A percentile compares a stretch with the other conserved stretches of the same genome.
Conservation (phyloP, 352 stramenopile species). For the Phytophthora pistaciae region DNA sequence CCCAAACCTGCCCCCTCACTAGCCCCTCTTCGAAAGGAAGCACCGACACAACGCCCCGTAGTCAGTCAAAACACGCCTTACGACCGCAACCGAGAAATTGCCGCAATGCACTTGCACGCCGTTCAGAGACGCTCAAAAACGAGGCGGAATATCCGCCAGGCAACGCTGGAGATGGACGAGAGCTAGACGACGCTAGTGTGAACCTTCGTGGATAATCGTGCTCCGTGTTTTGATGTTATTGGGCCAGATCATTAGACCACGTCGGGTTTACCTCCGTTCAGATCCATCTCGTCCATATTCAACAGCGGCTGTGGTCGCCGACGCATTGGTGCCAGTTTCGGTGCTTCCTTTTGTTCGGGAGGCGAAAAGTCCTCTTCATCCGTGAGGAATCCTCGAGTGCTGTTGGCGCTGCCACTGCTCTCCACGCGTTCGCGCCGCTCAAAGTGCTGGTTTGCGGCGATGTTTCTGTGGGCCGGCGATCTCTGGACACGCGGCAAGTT, state of each 20-base stretch:
- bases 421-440: constrained; percentile 34
- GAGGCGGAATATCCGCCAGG: constrained; percentile 36
- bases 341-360: constrained; percentile 14
- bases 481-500: constrained; percentile 81
- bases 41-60: constrained; percentile 17
- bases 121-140: constrained; percentile 63
- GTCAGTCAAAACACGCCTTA: constrained; percentile 32
- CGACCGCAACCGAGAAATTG: constrained; percentile 78
- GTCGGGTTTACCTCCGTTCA: constrained; percentile 9
- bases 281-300: constrained; percentile 22
- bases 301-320: constrained; percentile 20
- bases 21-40: constrained; percentile 23
- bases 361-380: constrained; percentile 20
- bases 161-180: constrained; percentile 44
- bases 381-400: constrained; percentile 29
- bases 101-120: constrained; percentile 58
- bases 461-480: constrained; percentile 51
- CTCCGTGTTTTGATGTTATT: neutral
- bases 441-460: neutral
- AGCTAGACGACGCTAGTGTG: constrained; percentile 12
- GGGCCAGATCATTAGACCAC: constrained; percentile 18
- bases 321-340: constrained; percentile 26
- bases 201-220: neutral
- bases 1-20: constrained; percentile 16
- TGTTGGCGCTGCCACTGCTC: constrained; percentile 58